A percentile compares a stretch with the other conserved stretches of the same genome.
These are phyloP conservation scores for Backusella psychrophila DNA, from an alignment of 192 early-diverging fungal species.

Conservation along the genomic window DNA sequence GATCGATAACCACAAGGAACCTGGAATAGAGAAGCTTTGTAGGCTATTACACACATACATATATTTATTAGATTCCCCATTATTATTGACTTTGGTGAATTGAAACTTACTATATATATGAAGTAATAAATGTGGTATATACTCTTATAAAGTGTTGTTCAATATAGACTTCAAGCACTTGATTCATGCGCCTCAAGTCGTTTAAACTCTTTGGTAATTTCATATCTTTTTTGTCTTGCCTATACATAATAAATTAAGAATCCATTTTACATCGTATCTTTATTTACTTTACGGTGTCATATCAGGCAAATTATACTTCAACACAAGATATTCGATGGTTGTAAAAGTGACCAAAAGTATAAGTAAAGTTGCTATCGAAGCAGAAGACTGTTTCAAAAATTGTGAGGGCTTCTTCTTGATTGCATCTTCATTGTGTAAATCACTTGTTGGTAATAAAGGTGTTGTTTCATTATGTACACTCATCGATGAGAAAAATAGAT, in stretches of 20 bases:
- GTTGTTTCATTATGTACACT: neutral
- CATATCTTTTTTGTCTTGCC: conserved; percentile 44
- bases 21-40: conserved; percentile 60
- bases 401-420: neutral
- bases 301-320: conserved; percentile 29
- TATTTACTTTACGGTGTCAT: conserved; percentile 21
- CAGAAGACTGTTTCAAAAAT: conserved; percentile 13
- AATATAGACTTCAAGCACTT: conserved; percentile 46
- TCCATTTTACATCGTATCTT: neutral
- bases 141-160: conserved; percentile 49
- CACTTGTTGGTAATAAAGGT: neutral
- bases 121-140: conserved; percentile 42
- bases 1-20: conserved; percentile 63
- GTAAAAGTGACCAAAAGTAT: conserved; percentile 22
- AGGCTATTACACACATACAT: conserved; percentile 33
- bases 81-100: neutral
- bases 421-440: neutral
- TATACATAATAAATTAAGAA: conserved; percentile 21
- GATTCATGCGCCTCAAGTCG: conserved; percentile 46
- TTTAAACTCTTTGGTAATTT: conserved; percentile 50
- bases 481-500: neutral
- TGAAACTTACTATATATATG: conserved; percentile 56
- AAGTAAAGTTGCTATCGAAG: conserved; percentile 28
- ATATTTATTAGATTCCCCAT: neutral
- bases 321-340: conserved; percentile 20